A percentile compares a stretch with the other conserved stretches of the same genome.
These are phyloP conservation scores for Ophiocytium majus DNA, from an alignment of 352 stramenopile genomes.

Conservation along the genomic window DNA sequence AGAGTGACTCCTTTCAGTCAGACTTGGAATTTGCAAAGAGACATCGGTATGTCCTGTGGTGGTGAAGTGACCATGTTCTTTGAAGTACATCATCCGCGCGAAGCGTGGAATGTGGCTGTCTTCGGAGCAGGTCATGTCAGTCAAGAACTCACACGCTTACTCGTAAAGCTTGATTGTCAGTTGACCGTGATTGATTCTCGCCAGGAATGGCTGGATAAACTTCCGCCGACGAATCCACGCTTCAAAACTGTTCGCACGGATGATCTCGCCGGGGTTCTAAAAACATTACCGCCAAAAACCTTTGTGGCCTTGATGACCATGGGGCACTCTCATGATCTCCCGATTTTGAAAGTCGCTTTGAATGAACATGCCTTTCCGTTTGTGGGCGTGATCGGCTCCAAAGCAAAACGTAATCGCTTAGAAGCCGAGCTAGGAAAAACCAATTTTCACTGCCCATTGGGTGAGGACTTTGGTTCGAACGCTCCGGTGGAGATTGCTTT, in stretches of 20 bases:
- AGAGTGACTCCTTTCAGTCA: neutral
- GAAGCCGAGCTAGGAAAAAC: neutral
- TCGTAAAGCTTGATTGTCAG: neutral
- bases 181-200: neutral
- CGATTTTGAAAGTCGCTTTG: neutral
- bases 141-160: neutral
- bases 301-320: neutral
- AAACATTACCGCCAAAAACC: neutral
- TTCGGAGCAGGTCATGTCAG: neutral
- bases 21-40: slow-evolving; percentile 8
- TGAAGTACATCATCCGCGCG: neutral
- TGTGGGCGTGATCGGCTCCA: neutral
- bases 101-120: neutral
- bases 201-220: slow-evolving; percentile 6
- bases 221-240: neutral
- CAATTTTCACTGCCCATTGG: neutral
- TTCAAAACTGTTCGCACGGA: neutral
- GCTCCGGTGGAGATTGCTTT: neutral
- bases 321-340: neutral
- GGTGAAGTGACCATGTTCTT: slow-evolving; percentile 18
- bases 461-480: neutral
- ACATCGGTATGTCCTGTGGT: slow-evolving; percentile 11
- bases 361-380: neutral
- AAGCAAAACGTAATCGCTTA: neutral
- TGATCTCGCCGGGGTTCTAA: neutral